Evolutionary conservation across 2,329 filamentous ascomycete species (phyloP).

Genomic region (Diaporthe caulivora): DNA sequence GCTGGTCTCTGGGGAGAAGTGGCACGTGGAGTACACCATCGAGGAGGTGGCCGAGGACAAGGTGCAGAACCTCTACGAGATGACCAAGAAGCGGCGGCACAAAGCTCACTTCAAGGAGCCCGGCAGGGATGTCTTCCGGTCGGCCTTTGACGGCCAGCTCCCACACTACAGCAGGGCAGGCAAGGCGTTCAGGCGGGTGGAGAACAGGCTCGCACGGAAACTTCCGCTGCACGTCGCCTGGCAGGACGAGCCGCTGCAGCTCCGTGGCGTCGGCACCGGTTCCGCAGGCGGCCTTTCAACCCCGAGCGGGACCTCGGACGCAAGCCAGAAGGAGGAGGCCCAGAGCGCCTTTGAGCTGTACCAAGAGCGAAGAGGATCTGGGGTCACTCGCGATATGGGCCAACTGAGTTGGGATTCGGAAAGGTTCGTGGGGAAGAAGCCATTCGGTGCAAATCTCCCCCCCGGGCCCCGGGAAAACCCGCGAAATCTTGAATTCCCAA

Average conservation of each 20-base stretch:
- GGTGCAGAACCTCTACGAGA: conserved; percentile 66
- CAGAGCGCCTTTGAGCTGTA: too few relatives aligned
- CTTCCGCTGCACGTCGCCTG: conserved; percentile 63
- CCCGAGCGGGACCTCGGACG: neutral
- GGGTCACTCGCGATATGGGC: too few relatives aligned
- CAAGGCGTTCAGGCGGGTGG: conserved; percentile 65
- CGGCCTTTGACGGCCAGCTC: conserved; percentile 59
- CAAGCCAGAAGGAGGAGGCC: too few relatives aligned
- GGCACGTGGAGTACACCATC: conserved; percentile 84
- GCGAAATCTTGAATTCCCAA: too few relatives aligned
- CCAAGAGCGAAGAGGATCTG: too few relatives aligned
- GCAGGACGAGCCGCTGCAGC: conserved; percentile 35
- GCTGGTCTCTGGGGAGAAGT: conserved; percentile 60
- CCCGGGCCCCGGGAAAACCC: too few relatives aligned
- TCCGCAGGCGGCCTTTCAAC: neutral
- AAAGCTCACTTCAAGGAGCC: conserved; percentile 55
- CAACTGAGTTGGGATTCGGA: too few relatives aligned
- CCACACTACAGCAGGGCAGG: conserved; percentile 64
- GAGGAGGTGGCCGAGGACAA: conserved; percentile 66
- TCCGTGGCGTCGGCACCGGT: neutral
- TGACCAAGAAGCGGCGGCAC: conserved; percentile 68
- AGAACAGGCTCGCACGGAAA: conserved; percentile 64
- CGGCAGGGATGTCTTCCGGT: conserved; percentile 49
- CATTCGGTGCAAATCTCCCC: too few relatives aligned
- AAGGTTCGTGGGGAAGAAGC: too few relatives aligned